Conservation (phyloP, 2,329 filamentous ascomycete species). For the Trichoderma atrobrunneum region DNA sequence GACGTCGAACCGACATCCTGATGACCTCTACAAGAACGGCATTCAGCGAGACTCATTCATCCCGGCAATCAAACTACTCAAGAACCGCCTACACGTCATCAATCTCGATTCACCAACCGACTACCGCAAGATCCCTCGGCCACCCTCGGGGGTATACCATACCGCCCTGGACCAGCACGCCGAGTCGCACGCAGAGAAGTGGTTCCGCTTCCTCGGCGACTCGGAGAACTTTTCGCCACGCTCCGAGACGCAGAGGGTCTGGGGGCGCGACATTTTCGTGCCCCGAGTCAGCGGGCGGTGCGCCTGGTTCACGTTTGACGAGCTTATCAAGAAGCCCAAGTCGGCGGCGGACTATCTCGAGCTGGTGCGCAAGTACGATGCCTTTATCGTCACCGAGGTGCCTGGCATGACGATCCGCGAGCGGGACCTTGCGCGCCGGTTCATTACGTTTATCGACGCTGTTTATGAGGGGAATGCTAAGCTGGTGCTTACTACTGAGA, state of each 20-base stretch:
- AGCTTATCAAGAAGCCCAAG: conserved; percentile 84
- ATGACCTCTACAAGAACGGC: conserved; percentile 96
- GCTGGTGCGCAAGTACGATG: conserved; percentile 82
- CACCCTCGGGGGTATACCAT: conserved; percentile 91
- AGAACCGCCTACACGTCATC: conserved; percentile 78
- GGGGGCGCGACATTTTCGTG: conserved; percentile 87
- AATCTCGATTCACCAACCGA: conserved; percentile 95
- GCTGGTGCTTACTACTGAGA: conserved; percentile 85
- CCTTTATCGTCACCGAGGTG: conserved; percentile 87
- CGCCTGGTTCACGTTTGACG: conserved; percentile 88
- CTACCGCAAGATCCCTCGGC: conserved; percentile 94
- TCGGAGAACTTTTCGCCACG: conserved; percentile 72
- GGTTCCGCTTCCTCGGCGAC: conserved; percentile 93
- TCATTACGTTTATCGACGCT: conserved; percentile 97
- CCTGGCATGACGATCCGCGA: conserved; percentile 86
- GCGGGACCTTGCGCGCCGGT: conserved; percentile 83
- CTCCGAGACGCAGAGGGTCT: conserved; percentile 76
- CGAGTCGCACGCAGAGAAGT: conserved; percentile 79
- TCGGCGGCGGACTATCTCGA: conserved; percentile 95
- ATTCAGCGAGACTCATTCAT: conserved; percentile 95
- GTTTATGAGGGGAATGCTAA: conserved; percentile 94
- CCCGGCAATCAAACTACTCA: conserved; percentile 89
- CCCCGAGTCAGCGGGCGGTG: conserved; percentile 83
- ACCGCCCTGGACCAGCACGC: conserved; percentile 79
- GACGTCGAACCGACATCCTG: conserved; percentile 93